Base-by-base conservation (phyloP, 257 asterid genomes). In the Ballota nigra region DNA sequence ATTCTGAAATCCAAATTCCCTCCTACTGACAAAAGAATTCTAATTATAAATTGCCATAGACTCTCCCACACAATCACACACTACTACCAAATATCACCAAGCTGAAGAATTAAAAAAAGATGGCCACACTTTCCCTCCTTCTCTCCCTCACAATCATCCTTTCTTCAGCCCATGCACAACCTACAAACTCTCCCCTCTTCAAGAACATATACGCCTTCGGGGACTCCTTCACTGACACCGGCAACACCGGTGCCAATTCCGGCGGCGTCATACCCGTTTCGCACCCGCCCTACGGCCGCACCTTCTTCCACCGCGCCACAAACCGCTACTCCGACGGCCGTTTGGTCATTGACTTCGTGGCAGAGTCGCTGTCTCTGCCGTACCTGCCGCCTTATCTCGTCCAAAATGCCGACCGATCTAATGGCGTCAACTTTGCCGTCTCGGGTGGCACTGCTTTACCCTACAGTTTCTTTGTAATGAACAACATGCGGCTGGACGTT, bases 261-360 rank as follows among this genome's bases (percentile, higher is more conserved):
- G 71, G 66, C 69, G 84, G 86, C 2, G 87, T 83, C 89, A 82
- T 78, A 75, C 82, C 84, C 76, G 97, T 85, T 3, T 92, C 97
- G 11, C 84, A 66, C 74, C 90, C 78, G 1, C 98, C 98, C 1
- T 92, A 92, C 62, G 98, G 98, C 12, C 36, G 77, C 61, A 92
- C 98, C 0, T 92, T 78, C 88, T 92, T 90, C 81, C 96, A 82
- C 86, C 96, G 41, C 74, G 92, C 93, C 72, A 92, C 98, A 13
- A 88, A 92, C 80, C 81, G 98, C 43, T 92, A 90, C 82, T 88
- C 97, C 4, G 97, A 92, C 53, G 98, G 98, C 55, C 89, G 98
- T 43, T 79, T 92, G 4, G 88, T 86, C 23, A 88, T 92, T 69
- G 97, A 92, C 82, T 92, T 92, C 73, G 80, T 83, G 0, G 71